These are phyloP conservation scores for Teratosphaeria pseudoeucalypti DNA, from an alignment of 2,329 filamentous ascomycete genomes.

Conservation along the genomic window DNA sequence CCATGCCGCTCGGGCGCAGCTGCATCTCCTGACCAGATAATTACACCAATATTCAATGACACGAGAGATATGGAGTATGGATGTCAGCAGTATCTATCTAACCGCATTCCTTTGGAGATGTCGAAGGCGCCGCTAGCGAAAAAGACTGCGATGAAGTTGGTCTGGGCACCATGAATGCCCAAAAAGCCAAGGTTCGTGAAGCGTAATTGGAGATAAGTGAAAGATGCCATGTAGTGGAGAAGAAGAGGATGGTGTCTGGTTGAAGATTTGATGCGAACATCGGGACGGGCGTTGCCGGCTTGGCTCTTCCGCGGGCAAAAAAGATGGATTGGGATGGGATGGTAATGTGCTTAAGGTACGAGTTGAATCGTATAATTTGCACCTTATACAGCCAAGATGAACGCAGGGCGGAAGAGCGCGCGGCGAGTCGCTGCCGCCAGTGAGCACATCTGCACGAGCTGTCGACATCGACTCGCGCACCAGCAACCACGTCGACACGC, in stretches of 20 bases:
- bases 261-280: slow-evolving; percentile 4
- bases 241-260: slow-evolving; percentile 8
- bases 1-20: too few species aligned
- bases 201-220: slow-evolving; percentile 87
- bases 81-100: slow-evolving; percentile 96
- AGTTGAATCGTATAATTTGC: not conserved
- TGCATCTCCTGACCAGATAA: too few species aligned
- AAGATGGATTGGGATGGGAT: slow-evolving; percentile 7
- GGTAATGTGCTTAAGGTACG: not conserved
- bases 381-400: slow-evolving; percentile 25
- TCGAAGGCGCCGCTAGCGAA: slow-evolving; percentile 96
- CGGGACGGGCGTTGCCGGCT: not conserved
- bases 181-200: slow-evolving; percentile 58
- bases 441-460: slow-evolving; percentile 38
- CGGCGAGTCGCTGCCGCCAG: slow-evolving; percentile 31
- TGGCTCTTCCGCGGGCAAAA: slow-evolving; percentile 11
- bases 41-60: too few species aligned
- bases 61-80: not conserved
- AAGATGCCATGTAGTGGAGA: slow-evolving; percentile 51
- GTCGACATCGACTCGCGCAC: slow-evolving; percentile 31
- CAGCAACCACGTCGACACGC: slow-evolving; percentile 22
- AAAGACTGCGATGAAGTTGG: slow-evolving; percentile 63
- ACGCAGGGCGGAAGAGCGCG: slow-evolving; percentile 34
- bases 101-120: slow-evolving; percentile 62
- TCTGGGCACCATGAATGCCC: slow-evolving; percentile 94